Percentiles rank a stretch among this genome's conserved stretches.
Evolutionary conservation across 2,329 filamentous ascomycete species (phyloP).

Genomic region (Trichoderma semiorbis): DNA sequence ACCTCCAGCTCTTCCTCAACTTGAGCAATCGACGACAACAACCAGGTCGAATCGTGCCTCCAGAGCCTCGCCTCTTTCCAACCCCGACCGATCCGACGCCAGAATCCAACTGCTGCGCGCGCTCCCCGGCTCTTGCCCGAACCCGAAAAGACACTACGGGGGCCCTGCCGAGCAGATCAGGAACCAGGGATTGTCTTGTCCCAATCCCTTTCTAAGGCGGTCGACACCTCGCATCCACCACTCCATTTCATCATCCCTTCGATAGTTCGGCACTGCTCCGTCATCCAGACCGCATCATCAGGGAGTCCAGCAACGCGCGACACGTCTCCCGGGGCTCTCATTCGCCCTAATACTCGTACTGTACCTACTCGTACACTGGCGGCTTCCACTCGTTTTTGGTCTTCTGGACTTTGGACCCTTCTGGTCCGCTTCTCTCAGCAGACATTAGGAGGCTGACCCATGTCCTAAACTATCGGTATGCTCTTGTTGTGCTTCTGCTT

Average conservation of each 20-base stretch:
- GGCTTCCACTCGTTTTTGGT: conserved; percentile 6
- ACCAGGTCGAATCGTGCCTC: neutral
- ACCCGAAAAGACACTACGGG: neutral
- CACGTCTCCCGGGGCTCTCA: neutral
- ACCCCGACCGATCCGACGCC: neutral
- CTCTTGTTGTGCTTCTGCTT: neutral
- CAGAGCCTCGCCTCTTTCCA: neutral
- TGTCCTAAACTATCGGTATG: conserved; percentile 18
- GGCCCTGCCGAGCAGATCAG: conserved; percentile 12
- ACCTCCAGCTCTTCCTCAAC: conserved; percentile 15
- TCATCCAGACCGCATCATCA: neutral
- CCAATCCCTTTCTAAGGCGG: conserved; percentile 12
- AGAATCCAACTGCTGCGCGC: neutral
- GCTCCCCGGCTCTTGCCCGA: conserved; percentile 1
- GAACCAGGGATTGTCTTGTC: conserved; percentile 7
- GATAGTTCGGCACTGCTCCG: conserved; percentile 1
- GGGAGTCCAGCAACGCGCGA: conserved; percentile 7
- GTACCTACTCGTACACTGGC: neutral
- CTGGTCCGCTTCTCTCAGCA: neutral
- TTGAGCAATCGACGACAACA: neutral
- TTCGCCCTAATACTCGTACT: neutral
- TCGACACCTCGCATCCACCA: conserved; percentile 12
- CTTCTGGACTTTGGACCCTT: conserved; percentile 1
- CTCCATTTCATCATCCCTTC: conserved; percentile 11
- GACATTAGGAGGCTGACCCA: conserved; percentile 12